Conservation (phyloP, 1,284 basidiomycete species). For the Leccinum fallax region DNA sequence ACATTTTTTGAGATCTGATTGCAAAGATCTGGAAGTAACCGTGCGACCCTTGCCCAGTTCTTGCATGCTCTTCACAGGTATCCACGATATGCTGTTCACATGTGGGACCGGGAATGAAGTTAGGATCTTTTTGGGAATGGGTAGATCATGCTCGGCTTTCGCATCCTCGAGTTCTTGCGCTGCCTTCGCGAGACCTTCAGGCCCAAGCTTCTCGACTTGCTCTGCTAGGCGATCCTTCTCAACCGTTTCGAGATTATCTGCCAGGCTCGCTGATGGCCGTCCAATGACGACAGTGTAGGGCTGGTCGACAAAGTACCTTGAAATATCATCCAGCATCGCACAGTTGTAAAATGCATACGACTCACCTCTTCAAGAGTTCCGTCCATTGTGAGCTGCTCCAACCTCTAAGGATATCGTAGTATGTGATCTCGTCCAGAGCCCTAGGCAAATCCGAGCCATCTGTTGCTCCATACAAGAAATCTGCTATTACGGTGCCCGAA, state of each 20-base stretch:
- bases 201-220: slow-evolving; percentile 76
- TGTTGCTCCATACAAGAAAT: slow-evolving; percentile 87
- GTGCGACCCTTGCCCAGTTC: slow-evolving; percentile 55
- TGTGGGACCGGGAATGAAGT: slow-evolving; percentile 86
- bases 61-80: slow-evolving; percentile 84
- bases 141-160: slow-evolving; percentile 83
- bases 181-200: slow-evolving; percentile 77
- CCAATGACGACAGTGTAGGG: slow-evolving; percentile 79
- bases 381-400: slow-evolving; percentile 86
- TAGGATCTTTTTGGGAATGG: slow-evolving; percentile 82
- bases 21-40: slow-evolving; percentile 24
- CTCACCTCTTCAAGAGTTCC: slow-evolving; percentile 76
- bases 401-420: slow-evolving; percentile 65
- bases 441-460: slow-evolving; percentile 81
- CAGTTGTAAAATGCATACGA: slow-evolving; percentile 7
- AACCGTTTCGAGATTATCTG: slow-evolving; percentile 78
- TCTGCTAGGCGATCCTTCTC: slow-evolving; percentile 79
- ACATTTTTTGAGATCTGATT: slow-evolving; percentile 57
- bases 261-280: slow-evolving; percentile 87
- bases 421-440: slow-evolving; percentile 80
- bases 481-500: slow-evolving; percentile 72
- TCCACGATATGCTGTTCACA: slow-evolving; percentile 92
- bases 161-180: slow-evolving; percentile 77
- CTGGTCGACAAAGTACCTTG: slow-evolving; percentile 78
- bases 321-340: slow-evolving; percentile 9